Evolutionary conservation across 441 rosid genomes (phyloP), one percentile per base, ranked within the genome.

Genomic region (Melastoma candidum): DNA sequence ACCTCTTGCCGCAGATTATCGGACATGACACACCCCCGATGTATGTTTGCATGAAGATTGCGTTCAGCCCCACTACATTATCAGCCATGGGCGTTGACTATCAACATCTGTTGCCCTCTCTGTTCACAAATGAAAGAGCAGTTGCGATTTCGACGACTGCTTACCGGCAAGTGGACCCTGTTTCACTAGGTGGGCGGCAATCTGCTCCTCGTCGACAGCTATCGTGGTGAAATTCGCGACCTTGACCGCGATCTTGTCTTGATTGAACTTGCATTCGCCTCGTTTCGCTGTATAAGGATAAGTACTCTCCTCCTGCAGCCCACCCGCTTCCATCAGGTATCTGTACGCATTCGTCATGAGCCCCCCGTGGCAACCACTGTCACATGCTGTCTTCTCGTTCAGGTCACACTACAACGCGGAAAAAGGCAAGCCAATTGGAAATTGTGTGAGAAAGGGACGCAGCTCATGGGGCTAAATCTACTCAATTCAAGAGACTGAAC

Each of bases 321-420:
- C 95, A 8, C 97, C 95, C 2, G 85, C 78, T 44, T 74, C 72
- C 14, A 82, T 82, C 71, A 86, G 61, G 65, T 84, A 90, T 60
- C 78, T 61, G 55, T 80, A 90, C 1, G 95, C 97, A 68, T 84
- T 90, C 7, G 90, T 90, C 95, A 90, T 90, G 7, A 90, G 85
- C 17, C 94, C 95, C n/a, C 97, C 94, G 2, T 65, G 64, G 56
- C 95, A 90, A 4, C 97, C 97, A 1, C 53, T 22, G 57, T 82
- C 95, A 12, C 95, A 90, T 0, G 79, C 74, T 5, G 41, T 65
- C 66, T 77, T 76, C 11, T 89, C 78, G 49, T 22, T 63, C n/a
- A 68, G 29, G 68, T 86, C 97, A 29, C 97, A 84, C 95, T 84
- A 57, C 44, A 57, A 7, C 17, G 17, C 4, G 3, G 64, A 49